Evolutionary conservation across 257 asterid species (phyloP), one percentile per base, ranked within the genome.

Genomic region (Anisodus tanguticus): DNA sequence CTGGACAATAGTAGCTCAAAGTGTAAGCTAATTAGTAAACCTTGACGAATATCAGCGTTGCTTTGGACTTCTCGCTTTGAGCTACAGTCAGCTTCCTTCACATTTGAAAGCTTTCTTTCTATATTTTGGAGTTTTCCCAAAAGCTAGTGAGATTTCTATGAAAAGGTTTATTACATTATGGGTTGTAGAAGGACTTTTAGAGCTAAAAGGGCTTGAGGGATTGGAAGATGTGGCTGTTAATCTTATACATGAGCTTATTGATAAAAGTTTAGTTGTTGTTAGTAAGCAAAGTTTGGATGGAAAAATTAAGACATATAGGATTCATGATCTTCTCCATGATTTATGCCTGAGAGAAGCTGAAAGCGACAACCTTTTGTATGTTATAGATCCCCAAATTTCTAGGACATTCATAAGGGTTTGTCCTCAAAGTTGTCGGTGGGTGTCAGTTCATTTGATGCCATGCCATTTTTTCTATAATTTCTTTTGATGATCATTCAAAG

Each of bases 121-220:
- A 13, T 62, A 62, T 62, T 62, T 62, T 62, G 68, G 68, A 6
- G 39, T 62, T 62, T 62, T 62, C 13, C 37, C 68, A 62, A 62
- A 62, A 62, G 68, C 68, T 62, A 62, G 37, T 62, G 68, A 62
- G 68, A 62, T 62, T 62, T 62, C 37, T 19, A 37, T 62, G 68
- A 62, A 62, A 5, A 62, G 19, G 68, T 62, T 62, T 37, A 62
- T 62, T 8, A 62, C 15, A 19, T 8, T 19, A 62, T 62, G 68
- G 68, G 10, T 8, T 62, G 68, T 37, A 62, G 68, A 62, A 19
- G 68, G 68, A 19, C 35, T 62, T 5, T 19, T 62, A 5, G 68
- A 62, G 37, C 35, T 19, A 26, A 62, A 8, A 6, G 68, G 68
- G 37, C 13, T 8, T 19, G 68, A 19, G 37, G 37, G 35, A 2